A percentile compares a stretch with the other conserved stretches of the same genome.
Evolutionary conservation across 2,329 filamentous ascomycete species (phyloP).

Genomic region (Dendryphion nanum): DNA sequence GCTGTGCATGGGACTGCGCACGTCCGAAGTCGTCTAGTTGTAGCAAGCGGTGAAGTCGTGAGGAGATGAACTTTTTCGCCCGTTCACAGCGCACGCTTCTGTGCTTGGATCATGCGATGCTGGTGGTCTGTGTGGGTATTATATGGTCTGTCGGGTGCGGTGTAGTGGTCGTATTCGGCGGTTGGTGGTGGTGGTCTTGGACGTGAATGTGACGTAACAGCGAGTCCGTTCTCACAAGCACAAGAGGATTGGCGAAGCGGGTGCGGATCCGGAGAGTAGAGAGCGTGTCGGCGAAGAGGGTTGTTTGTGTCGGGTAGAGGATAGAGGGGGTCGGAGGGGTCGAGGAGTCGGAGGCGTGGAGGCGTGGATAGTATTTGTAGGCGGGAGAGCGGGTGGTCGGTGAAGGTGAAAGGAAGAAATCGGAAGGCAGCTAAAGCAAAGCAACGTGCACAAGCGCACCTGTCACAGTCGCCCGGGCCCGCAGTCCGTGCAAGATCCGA

Average conservation of each 20-base stretch:
- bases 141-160: background rate
- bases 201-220: background rate
- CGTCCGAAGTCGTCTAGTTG: too few species aligned
- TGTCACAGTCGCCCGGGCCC: too few species aligned
- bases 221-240: too few species aligned
- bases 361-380: background rate
- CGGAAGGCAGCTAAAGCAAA: conserved; percentile 27
- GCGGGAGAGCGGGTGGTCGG: background rate
- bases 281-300: background rate
- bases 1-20: conserved; percentile 24
- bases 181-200: background rate
- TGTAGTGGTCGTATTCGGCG: background rate
- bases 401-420: conserved; percentile 20
- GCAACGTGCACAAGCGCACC: too few species aligned
- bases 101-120: too few species aligned
- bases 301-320: background rate
- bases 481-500: too few species aligned
- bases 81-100: too few species aligned
- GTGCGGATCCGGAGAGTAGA: background rate
- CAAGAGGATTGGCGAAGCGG: background rate
- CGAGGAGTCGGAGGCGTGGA: background rate
- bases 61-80: too few species aligned
- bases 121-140: too few species aligned
- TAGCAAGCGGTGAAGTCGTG: too few species aligned
- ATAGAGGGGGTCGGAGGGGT: background rate